These are phyloP conservation scores for Conoideocrella luteorostrata DNA, from an alignment of 2,329 filamentous ascomycete genomes.

Conservation along the genomic window DNA sequence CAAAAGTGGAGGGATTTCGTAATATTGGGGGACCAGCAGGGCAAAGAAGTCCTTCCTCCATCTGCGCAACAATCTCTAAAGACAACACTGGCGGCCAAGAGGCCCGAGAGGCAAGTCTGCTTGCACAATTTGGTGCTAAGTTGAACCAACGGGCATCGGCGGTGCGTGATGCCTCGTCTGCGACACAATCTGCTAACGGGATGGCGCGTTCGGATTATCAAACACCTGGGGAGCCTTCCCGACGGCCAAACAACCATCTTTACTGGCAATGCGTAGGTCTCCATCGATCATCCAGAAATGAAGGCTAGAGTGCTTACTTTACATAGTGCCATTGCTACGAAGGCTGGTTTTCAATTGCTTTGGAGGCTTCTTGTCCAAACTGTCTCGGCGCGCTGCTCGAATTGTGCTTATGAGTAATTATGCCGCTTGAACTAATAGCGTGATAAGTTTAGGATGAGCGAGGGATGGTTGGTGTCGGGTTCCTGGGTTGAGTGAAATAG, in stretches of 20 bases:
- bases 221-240: not conserved
- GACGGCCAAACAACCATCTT: not conserved
- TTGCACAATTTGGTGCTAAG: not conserved
- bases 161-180: not conserved
- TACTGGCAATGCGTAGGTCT: not conserved
- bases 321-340: not conserved
- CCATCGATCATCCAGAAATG: not conserved
- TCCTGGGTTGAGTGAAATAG: too few species aligned
- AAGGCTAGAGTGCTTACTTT: not conserved
- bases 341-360: not conserved
- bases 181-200: not conserved
- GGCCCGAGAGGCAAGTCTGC: not conserved
- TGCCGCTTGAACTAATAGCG: too few species aligned
- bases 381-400: too few species aligned
- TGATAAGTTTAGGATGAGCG: too few species aligned
- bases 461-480: too few species aligned
- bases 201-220: too few species aligned
- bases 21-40: too few species aligned
- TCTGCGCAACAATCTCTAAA: not conserved
- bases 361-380: not conserved
- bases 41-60: not conserved
- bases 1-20: too few species aligned
- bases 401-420: too few species aligned
- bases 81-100: not conserved
- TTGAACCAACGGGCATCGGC: not conserved